Percentiles rank a stretch among this genome's conserved stretches.
Conservation (phyloP, 148 eudicot species). For the Beta vulgaris region DNA sequence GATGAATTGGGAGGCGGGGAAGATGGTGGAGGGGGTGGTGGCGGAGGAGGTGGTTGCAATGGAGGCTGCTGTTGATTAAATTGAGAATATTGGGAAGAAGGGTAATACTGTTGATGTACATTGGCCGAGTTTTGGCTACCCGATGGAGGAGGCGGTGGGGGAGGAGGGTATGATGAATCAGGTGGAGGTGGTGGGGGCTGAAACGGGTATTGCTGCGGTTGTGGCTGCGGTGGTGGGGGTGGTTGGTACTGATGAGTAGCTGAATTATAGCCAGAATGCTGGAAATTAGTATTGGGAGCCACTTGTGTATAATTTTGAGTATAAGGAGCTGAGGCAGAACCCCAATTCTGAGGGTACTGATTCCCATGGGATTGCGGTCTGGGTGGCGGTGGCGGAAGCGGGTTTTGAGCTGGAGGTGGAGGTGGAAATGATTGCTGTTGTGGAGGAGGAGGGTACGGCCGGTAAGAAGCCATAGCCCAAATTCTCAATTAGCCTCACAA, state of each 20-base stretch:
- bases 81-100: conserved; percentile 76
- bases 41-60: conserved; percentile 60
- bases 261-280: conserved; percentile 38
- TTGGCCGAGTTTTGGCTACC: conserved; percentile 25
- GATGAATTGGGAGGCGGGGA: conserved; percentile 63
- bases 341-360: conserved; percentile 75
- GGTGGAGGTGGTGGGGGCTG: conserved; percentile 75
- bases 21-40: conserved; percentile 58
- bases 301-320: conserved; percentile 41
- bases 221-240: conserved; percentile 42
- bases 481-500: conserved; percentile 2
- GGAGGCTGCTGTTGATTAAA: conserved; percentile 50
- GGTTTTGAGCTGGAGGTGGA: conserved; percentile 51
- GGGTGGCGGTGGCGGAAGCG: conserved; percentile 43
- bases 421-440: conserved; percentile 56
- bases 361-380: conserved; percentile 46
- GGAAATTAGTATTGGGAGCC: conserved; percentile 40
- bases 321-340: conserved; percentile 44
- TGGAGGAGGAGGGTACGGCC: conserved; percentile 69
- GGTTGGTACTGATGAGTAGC: conserved; percentile 36
- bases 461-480: conserved; percentile 66
- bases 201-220: conserved; percentile 49
- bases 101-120: conserved; percentile 59
- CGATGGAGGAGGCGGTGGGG: conserved; percentile 55
- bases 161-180: conserved; percentile 67